Conservation (phyloP, 2,329 filamentous ascomycete species). For the Colletotrichum nymphaeae region DNA sequence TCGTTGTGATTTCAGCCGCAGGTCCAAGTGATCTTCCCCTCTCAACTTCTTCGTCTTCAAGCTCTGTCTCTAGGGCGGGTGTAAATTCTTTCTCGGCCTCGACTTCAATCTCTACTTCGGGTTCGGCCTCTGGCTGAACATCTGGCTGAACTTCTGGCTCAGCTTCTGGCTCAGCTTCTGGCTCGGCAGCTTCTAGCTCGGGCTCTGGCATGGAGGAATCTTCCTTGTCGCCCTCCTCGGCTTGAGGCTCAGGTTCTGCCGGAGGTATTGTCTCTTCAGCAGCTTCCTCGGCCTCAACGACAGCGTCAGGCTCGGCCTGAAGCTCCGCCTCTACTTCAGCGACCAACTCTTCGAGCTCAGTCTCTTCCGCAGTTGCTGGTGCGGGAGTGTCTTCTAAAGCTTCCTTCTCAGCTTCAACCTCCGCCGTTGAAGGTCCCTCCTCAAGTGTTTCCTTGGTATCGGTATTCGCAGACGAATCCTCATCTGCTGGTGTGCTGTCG, state of each 20-base stretch:
- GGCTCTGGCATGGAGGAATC: not conserved
- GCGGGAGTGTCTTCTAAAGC: not conserved
- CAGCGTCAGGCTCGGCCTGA: not conserved
- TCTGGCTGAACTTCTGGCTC: not conserved
- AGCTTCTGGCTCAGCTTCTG: not conserved
- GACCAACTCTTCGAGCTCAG: not conserved
- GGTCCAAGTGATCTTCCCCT: not conserved
- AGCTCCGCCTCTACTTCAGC: conserved; percentile 1
- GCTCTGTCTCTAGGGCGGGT: not conserved
- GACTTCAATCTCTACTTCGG: not conserved
- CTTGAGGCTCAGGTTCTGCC: not conserved
- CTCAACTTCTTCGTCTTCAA: not conserved
- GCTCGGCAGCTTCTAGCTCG: not conserved
- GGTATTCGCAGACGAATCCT: not conserved
- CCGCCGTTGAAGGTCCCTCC: not conserved
- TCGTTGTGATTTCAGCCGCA: conserved; percentile 3
- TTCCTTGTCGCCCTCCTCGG: not conserved
- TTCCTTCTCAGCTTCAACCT: not conserved
- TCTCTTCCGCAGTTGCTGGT: not conserved
- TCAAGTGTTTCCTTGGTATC: not conserved
- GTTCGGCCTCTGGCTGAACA: not conserved
- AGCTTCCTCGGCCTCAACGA: not conserved
- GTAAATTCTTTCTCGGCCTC: not conserved
- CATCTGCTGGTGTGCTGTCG: not conserved
- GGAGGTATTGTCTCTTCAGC: not conserved